Evolutionary conservation across 441 rosid species (phyloP).

Genomic region (Erodium texanum): DNA sequence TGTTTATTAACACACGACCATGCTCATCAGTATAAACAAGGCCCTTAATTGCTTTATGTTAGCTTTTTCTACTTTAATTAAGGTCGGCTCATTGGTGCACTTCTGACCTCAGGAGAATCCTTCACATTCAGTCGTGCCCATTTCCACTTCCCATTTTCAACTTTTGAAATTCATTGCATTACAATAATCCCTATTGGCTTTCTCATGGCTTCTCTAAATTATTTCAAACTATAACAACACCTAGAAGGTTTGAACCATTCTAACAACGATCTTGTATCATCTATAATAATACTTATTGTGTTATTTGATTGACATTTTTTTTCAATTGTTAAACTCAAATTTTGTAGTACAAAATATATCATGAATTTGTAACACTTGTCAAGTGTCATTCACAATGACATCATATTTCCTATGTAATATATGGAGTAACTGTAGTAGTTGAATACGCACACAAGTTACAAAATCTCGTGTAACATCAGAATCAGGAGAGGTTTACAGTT

Average conservation of each 20-base stretch:
- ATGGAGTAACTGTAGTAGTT: background rate
- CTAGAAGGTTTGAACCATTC: background rate
- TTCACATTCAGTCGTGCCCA: background rate
- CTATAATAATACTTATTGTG: too few species aligned
- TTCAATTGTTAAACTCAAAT: too few species aligned
- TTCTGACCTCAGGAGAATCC: background rate
- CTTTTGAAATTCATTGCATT: background rate
- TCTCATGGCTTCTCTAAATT: background rate
- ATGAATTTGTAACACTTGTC: too few species aligned
- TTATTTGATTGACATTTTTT: too few species aligned
- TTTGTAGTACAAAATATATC: too few species aligned
- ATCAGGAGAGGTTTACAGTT: background rate
- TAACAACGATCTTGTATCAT: too few species aligned
- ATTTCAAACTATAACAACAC: background rate
- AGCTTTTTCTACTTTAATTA: background rate
- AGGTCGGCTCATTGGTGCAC: conserved; percentile 7
- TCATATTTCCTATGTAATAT: background rate
- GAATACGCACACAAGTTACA: background rate
- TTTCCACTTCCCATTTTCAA: background rate
- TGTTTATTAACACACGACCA: background rate
- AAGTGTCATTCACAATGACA: too few species aligned
- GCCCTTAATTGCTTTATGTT: background rate
- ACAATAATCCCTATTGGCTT: background rate
- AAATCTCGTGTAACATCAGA: background rate
- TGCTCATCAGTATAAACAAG: background rate